Evolutionary conservation across 2,329 filamentous ascomycete genomes (phyloP), one percentile per base, ranked within the genome.

Genomic region (Davidsoniella eucalypti): DNA sequence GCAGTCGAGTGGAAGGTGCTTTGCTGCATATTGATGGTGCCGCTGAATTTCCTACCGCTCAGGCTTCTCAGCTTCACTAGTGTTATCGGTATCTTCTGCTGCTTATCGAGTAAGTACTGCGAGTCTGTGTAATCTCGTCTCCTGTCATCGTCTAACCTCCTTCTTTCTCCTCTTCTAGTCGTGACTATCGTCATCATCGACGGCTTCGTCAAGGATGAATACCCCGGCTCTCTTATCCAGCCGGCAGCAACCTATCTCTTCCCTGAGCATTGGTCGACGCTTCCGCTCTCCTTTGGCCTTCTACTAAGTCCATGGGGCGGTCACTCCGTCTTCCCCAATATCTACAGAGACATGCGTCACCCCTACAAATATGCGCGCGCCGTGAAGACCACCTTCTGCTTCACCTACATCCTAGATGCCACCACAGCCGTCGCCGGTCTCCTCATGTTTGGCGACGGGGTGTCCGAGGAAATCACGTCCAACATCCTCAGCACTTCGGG

Each of bases 371-470:
- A 92, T 65, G 68, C 67, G 23, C 72, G 75, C 57, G 85, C 80
- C 38, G 73, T 95, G 50, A 79, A 82, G 60, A 72, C 82, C 53
- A 93, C 88, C 1, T 95, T 94, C 64, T 72, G 77, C 18, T 93
- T 94, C 63, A 93, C 87, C 78, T 90, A 86, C 62, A 61, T 85
- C 17, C 73, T 96, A 10, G 90, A 96, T 62, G 72, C 82, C 23
- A 75, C 79, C 43, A 87, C 94, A 61, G 88, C 87, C 23, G 75
- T 92, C 42, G 76, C 84, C 9, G 90, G 92, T 38, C 75, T 92
- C 52, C 72, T 95, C 56, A 96, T 98, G 90, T 98, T 95, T 63
- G 90, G 90, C 54, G 84, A 94, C 57, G 73, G 69, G n/a, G 85
- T 94, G 49, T 75, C 74, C 51, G 88, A 94, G 55, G 87, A 93